Percentiles rank a stretch among this genome's conserved stretches.
These are phyloP conservation scores for Lactarius hengduanensis DNA, from an alignment of 768 basidiomycete species.

Conservation along the genomic window DNA sequence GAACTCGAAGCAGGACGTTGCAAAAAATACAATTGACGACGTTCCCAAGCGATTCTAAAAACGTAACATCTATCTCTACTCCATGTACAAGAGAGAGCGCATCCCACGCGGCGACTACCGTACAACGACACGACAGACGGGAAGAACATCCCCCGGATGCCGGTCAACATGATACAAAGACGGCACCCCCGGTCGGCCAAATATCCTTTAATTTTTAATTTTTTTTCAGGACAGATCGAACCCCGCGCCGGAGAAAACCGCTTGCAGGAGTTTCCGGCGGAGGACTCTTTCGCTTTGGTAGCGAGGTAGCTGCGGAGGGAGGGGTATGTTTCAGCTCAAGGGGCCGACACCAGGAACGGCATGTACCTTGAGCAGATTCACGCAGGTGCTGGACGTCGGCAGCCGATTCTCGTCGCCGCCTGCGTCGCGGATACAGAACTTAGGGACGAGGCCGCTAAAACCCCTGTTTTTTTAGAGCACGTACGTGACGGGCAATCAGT, in stretches of 20 bases:
- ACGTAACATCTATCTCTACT: neutral
- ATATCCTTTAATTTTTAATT: neutral
- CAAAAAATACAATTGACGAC: neutral
- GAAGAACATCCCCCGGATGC: too few species aligned
- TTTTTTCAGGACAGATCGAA: slow-evolving; percentile 81
- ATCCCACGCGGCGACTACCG: neutral
- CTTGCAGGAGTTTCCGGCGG: slow-evolving; percentile 75
- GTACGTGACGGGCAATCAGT: neutral
- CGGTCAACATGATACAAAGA: too few species aligned
- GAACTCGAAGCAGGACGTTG: neutral
- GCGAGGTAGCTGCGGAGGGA: slow-evolving; percentile 55
- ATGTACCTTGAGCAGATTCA: slow-evolving; percentile 88
- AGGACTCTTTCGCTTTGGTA: slow-evolving; percentile 65
- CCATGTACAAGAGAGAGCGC: too few species aligned
- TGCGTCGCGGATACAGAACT: slow-evolving; percentile 84
- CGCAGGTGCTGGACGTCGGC: slow-evolving; percentile 82
- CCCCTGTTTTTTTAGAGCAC: slow-evolving; percentile 45
- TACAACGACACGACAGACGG: too few species aligned
- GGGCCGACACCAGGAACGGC: neutral
- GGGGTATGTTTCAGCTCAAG: neutral
- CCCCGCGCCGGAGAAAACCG: slow-evolving; percentile 84
- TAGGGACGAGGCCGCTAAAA: slow-evolving; percentile 83
- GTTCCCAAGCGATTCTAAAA: neutral
- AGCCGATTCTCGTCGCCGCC: slow-evolving; percentile 69
- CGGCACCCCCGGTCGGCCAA: neutral